These are phyloP conservation scores for Mycena pura DNA, from an alignment of 768 basidiomycete genomes.

Conservation along the genomic window DNA sequence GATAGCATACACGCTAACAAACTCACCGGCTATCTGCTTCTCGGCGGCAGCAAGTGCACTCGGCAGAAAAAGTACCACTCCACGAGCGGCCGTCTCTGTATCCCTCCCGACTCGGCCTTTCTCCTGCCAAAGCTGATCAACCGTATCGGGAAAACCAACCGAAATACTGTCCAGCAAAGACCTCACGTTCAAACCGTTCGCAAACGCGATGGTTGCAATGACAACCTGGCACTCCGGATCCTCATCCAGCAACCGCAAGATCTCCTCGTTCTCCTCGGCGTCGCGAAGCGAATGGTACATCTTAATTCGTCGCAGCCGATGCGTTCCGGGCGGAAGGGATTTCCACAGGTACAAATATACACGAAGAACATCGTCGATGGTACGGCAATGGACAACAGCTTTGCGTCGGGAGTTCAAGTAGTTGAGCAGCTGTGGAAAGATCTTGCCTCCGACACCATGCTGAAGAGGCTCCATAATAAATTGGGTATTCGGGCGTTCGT, in stretches of 20 bases:
- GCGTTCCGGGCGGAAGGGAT: background rate
- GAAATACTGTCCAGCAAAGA: constrained; percentile 2
- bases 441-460: background rate
- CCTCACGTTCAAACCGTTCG: constrained; percentile 9
- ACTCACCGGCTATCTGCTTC: background rate
- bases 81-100: background rate
- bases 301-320: constrained; percentile 3
- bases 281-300: constrained; percentile 2
- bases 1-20: background rate
- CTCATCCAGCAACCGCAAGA: background rate
- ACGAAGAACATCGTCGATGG: constrained; percentile 1
- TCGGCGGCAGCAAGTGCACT: background rate
- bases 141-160: background rate
- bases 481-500: constrained; percentile 5
- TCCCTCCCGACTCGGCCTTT: constrained; percentile 9
- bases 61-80: background rate
- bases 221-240: constrained; percentile 10
- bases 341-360: constrained; percentile 16
- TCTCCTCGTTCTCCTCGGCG: constrained; percentile 6
- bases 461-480: background rate
- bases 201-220: constrained; percentile 9
- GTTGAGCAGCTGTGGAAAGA: constrained; percentile 16
- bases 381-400: constrained; percentile 9
- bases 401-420: no score
- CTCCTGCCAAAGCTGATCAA: constrained; percentile 2